These are phyloP conservation scores for Diutina rugosa DNA, from an alignment of 1,139 yeast genomes.

Conservation along the genomic window DNA sequence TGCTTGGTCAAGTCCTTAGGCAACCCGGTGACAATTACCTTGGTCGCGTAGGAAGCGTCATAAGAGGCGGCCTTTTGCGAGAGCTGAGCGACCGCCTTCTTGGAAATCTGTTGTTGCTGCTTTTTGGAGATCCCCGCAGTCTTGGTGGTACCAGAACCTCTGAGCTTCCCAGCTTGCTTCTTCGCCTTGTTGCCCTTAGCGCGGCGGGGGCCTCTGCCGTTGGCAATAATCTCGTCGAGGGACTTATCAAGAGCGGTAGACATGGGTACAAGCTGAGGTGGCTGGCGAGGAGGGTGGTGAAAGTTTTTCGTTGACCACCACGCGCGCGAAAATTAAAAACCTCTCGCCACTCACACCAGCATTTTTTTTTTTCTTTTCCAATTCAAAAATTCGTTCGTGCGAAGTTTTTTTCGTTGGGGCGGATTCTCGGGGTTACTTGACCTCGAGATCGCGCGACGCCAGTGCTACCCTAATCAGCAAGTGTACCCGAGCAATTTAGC, in stretches of 20 bases:
- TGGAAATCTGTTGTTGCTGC: constrained; percentile 18
- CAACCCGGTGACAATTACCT: constrained; percentile 64
- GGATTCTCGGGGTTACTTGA: too few species aligned
- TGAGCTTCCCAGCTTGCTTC: constrained; percentile 5
- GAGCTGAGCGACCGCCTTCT: constrained; percentile 12
- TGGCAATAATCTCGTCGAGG: constrained; percentile 84
- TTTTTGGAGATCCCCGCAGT: constrained; percentile 18
- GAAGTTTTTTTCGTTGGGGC: too few species aligned
- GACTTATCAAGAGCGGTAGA: constrained; percentile 60
- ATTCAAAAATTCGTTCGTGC: too few species aligned
- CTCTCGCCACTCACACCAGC: not conserved
- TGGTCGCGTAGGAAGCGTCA: constrained; percentile 51
- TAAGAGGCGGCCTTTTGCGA: constrained; percentile 13
- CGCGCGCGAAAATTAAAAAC: not conserved
- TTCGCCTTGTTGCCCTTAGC: constrained; percentile 12
- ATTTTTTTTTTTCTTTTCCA: too few species aligned
- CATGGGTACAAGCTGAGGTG: not conserved
- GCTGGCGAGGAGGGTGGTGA: not conserved
- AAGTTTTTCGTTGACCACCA: not conserved
- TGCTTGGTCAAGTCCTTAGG: constrained; percentile 72
- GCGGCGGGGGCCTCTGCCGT: constrained; percentile 31
- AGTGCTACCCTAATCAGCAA: not conserved
- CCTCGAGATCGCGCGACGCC: not conserved
- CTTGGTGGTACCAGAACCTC: constrained; percentile 7
- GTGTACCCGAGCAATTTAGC: not conserved